Base-by-base conservation (phyloP, 176 grass and related monocot genomes). In the Tillandsia fasciculata region DNA sequence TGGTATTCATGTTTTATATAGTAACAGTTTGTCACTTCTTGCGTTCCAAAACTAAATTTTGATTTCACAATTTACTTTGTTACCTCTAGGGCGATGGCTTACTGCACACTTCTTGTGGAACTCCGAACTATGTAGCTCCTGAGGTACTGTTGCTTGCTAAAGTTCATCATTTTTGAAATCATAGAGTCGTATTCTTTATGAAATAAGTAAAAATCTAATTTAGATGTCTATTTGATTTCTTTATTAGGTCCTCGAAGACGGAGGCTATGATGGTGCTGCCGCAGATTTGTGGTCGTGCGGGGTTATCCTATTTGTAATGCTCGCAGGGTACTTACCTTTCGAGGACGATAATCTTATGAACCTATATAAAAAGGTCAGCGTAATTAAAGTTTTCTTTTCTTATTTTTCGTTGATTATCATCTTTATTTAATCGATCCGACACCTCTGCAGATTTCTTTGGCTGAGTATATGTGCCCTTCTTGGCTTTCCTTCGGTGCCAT, bases 221-320 rank as follows among this genome's bases (percentile, higher is more conserved):
- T 70, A 78, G 59, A 48, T 49, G 61, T 52, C 58, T 49, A 11
- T 24, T 53, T 70, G 27, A 24, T 64, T 26, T 51, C 77, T 14
- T 28, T 63, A 79, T 9, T 75, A 99, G 94, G 90, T 99, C 33
- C 91, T 99, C 42, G 87, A 99, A 53, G 90, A 99, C 75, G 86
- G 89, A 88, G 94, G 94, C 51, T 99, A 99, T 84, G 87, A 93
- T 70, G 94, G 94, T 75, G 89, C 90, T 76, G 72, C 85, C 74
- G 90, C 94, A 11, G 94, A 99, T 82, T 72, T 99, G 56, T 99
- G 95, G 95, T 99, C 95, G 53, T 99, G 95, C 52, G 95, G 95
- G 74, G 87, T 99, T 29, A 99, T 99, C 72, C 89, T 99, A 74
- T 99, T 86, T 73, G 85, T 99, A 66, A 56, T 99, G 52, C 77